Base-by-base conservation (phyloP, 495 filamentous ascomycete genomes). In the Sordaria brevicollis region DNA sequence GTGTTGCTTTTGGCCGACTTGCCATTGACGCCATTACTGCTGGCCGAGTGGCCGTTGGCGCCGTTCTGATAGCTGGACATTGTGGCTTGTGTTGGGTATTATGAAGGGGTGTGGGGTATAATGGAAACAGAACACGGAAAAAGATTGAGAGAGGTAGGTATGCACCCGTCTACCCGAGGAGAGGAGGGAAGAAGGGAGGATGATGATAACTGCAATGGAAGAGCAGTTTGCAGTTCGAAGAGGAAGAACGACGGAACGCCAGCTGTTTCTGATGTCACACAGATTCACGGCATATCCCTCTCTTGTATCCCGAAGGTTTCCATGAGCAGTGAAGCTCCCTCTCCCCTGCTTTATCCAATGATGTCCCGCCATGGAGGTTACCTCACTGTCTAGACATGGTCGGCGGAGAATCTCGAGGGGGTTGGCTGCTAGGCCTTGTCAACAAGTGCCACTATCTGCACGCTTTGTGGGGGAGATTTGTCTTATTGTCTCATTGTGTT, bases 1-100 rank as follows among this genome's bases (percentile, higher is more conserved):
- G 25, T 21, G 0, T 65, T 33, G 43, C 54, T 68, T 5, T 67
- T 73, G 9, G 35, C 34, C 34, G 41, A 35, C 33, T 71, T 70
- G 43, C 65, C 67, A 54, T 68, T 71, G 33, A 65, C 38, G 25
- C 34, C 36, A 1, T 57, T 49, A n/a, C n/a, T 34, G 62, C 57
- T 67, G 41, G 57, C 25, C 29, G 31, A 69, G 2, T 29, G 31
- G 34, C 66, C 37, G 11, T 70, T 70, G 25, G 41, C 37, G 21
- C 69, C 69, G 19, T 71, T 71, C 11, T 31, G 49, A 37, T 73
- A 71, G 36, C 38, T 67, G 6, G 71, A 66, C 73, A 74, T 74
- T 11, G 70, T 38, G 41, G 17, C 29, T 21, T 31, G 39, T 54
- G 25, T 8, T 11, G 4, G 4, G 36, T 29, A 17, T 25, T 10